Evolutionary conservation across 2,329 filamentous ascomycete species (phyloP).

Genomic region (Aspergillus arachidicola): DNA sequence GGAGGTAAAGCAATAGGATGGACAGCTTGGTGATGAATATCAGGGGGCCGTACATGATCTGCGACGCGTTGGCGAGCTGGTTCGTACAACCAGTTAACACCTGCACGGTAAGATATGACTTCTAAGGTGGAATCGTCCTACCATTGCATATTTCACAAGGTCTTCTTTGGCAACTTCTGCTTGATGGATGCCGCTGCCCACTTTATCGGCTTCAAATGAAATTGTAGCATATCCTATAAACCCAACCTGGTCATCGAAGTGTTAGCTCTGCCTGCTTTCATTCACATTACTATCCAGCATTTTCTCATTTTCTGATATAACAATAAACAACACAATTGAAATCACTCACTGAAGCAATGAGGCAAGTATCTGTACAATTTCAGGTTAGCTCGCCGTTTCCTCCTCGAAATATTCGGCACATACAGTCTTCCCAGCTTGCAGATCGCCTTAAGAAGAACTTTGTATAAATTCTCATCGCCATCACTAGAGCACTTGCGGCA

Average conservation of each 20-base stretch:
- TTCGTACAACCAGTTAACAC: no score
- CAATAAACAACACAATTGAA: no score
- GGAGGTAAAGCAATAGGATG: background rate
- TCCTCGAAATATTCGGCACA: background rate
- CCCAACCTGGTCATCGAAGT: background rate
- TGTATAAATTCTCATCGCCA: background rate
- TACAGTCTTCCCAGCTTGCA: background rate
- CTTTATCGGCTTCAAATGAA: background rate
- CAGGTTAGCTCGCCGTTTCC: no score
- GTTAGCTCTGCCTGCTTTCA: no score
- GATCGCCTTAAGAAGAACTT: background rate
- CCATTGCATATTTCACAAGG: background rate
- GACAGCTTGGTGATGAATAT: background rate
- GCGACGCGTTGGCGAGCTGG: background rate
- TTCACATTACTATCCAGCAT: no score
- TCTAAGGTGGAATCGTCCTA: background rate
- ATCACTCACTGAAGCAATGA: no score
- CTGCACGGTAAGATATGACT: no score
- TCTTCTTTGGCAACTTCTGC: background rate
- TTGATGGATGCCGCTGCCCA: background rate
- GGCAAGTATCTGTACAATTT: no score
- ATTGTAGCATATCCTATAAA: background rate
- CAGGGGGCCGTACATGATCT: background rate
- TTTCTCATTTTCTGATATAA: no score
- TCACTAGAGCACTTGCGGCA: no score